Evolutionary conservation across 2,329 filamentous ascomycete genomes (phyloP), one percentile per base, ranked within the genome.

Genomic region (Alternaria hordeiaustralica): DNA sequence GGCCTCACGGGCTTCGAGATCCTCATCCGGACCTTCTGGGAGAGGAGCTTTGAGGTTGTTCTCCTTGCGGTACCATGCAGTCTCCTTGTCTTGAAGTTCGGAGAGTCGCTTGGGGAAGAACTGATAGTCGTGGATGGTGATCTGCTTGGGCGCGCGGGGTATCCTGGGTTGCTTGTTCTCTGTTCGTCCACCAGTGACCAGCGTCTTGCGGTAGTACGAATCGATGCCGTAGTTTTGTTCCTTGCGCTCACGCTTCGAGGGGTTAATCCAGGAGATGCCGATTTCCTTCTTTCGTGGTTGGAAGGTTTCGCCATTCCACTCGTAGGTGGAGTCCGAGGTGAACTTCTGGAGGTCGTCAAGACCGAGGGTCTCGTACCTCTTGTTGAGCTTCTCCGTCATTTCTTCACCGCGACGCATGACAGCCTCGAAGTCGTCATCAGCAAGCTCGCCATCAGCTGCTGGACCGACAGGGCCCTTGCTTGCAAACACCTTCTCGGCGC

Each of bases 231-330:
- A 99, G 6, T 93, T 94, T 78, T 97, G 94, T 77, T 98, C 95
- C 81, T 98, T 99, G 75, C 96, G 92, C 83, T 99, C 96, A 80
- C 96, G 94, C 85, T 99, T 99, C 15, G 95, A 90, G 3, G 96
- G 96, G 74, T 99, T 97, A 83, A 99, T 99, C 96, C 96, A 99
- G 75, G 86, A 94, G 69, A 97, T 87, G 53, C 93, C 93, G 67
- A 97, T 93, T 54, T 97, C 93, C 83, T 96, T 96, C 77, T 82
- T 83, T 18, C 90, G 88, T 62, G 92, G 92, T 57, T 94, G 92
- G 79, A 99, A 99, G 74, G 95, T 95, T 82, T 98, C 91, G 50
- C 96, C 96, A 68, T 99, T 99, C 96, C 96, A 99, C 78, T 98
- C 96, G 75, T 99, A 99, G 0, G 96, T 94, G 58, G 93, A 97